A percentile compares a stretch with the other conserved stretches of the same genome.
Evolutionary conservation across 1,139 yeast genomes (phyloP).

Genomic region (Fermentozyma sake): DNA sequence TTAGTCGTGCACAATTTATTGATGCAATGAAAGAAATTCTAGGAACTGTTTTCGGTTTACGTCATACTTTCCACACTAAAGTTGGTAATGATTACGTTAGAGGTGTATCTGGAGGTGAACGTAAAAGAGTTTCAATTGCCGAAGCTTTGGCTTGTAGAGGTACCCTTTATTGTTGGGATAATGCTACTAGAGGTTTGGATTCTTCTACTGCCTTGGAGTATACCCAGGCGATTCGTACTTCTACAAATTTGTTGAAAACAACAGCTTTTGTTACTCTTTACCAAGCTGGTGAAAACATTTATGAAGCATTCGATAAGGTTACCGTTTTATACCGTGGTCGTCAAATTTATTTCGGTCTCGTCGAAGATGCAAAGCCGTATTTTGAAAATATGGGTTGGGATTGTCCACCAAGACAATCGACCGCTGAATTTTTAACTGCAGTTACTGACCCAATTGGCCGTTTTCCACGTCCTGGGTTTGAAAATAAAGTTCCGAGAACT

Average conservation of each 20-base stretch:
- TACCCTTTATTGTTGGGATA: constrained; percentile 68
- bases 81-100: constrained; percentile 71
- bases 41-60: constrained; percentile 70
- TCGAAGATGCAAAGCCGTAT: constrained; percentile 52
- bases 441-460: constrained; percentile 74
- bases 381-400: constrained; percentile 65
- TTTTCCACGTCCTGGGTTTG: constrained; percentile 46
- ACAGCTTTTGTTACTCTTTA: constrained; percentile 75
- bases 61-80: constrained; percentile 63
- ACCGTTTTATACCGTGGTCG: constrained; percentile 71
- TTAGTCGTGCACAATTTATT: constrained; percentile 55
- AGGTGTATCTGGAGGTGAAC: constrained; percentile 84
- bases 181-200: constrained; percentile 72
- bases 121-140: constrained; percentile 78
- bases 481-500: constrained; percentile 24
- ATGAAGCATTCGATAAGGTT: constrained; percentile 71
- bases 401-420: constrained; percentile 15
- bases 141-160: constrained; percentile 63
- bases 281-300: constrained; percentile 79
- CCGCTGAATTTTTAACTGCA: constrained; percentile 52
- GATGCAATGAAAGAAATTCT: constrained; percentile 58
- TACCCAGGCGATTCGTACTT: constrained; percentile 60
- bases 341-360: constrained; percentile 71
- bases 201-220: constrained; percentile 77
- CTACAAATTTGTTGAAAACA: too few relatives aligned